Evolutionary conservation across 2,329 filamentous ascomycete species (phyloP).

Genomic region (Emergomyces orientalis): DNA sequence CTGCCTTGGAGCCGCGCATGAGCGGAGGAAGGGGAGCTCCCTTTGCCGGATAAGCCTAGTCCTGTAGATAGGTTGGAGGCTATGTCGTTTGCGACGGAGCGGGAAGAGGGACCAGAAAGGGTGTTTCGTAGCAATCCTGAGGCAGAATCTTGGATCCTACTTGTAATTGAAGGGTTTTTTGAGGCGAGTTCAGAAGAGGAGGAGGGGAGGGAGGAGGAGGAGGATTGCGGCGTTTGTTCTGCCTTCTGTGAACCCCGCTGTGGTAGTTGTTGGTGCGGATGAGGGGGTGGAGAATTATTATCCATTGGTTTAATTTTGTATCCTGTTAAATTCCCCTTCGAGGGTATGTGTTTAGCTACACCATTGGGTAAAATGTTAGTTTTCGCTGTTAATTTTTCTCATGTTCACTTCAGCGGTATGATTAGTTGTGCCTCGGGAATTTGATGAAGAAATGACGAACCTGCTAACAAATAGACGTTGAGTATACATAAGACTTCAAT

Average conservation of each 20-base stretch:
- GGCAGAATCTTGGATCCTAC: constrained; percentile 16
- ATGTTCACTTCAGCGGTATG: too few relatives aligned
- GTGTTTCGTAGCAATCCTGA: constrained; percentile 14
- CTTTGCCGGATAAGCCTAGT: constrained; percentile 6
- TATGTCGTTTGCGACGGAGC: constrained; percentile 6
- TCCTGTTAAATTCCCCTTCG: not conserved
- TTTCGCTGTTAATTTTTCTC: not conserved
- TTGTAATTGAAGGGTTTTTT: constrained; percentile 8
- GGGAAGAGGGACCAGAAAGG: constrained; percentile 7
- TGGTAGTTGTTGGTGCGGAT: not conserved
- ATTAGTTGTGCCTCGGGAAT: not conserved
- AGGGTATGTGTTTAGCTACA: not conserved
- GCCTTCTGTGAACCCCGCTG: not conserved
- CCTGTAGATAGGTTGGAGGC: constrained; percentile 9
- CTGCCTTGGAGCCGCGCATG: not conserved
- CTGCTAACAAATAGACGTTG: not conserved
- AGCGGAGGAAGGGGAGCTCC: not conserved
- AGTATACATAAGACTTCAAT: not conserved
- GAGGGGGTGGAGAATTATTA: not conserved
- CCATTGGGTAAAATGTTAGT: not conserved
- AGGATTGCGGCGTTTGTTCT: not conserved
- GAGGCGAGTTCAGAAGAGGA: not conserved
- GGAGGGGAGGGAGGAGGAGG: not conserved
- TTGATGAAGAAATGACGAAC: not conserved
- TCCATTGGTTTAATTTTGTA: not conserved